phyloP scores from a whole-genome alignment of 306 rosid species.

The Parietaria judaica region DNA sequence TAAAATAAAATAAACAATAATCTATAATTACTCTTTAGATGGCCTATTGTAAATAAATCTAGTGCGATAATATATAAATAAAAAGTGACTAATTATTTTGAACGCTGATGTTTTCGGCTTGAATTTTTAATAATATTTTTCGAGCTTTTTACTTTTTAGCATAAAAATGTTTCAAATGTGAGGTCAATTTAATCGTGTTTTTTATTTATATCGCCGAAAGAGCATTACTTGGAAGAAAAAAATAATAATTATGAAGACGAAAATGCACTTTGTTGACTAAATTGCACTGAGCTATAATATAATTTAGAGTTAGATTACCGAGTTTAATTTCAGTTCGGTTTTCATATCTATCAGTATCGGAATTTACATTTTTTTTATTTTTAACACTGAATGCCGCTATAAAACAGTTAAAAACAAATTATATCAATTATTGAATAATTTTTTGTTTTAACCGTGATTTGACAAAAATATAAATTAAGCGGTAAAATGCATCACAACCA shows the following conservation, averaged over 20 bases:
- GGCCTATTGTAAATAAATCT: slow-evolving; percentile 4
- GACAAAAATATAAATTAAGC: too few species aligned
- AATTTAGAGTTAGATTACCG: too few species aligned
- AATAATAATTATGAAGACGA: background rate
- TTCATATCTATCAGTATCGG: background rate
- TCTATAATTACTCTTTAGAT: background rate
- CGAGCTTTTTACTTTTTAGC: slow-evolving; percentile 16
- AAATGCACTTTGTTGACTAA: slow-evolving; percentile 16
- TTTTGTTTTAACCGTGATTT: background rate
- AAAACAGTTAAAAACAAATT: background rate
- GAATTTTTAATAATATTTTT: slow-evolving; percentile 11
- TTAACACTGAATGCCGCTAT: too few species aligned
- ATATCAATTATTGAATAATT: background rate
- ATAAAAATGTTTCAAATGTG: slow-evolving; percentile 6
- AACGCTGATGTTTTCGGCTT: background rate
- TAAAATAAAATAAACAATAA: too few species aligned
- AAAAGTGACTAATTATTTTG: slow-evolving; percentile 1
- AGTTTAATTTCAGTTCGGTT: background rate
- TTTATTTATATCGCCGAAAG: background rate
- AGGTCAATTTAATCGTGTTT: slow-evolving; percentile 1
- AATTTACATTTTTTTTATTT: too few species aligned
- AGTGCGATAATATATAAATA: background rate
- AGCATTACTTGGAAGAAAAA: slow-evolving; percentile 18
- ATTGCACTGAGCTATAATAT: background rate
- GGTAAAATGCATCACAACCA: too few species aligned